A percentile compares a stretch with the other conserved stretches of the same genome.
These are phyloP conservation scores for Nematocida parisii DNA, from an alignment of 371 early-diverging fungal species.

Conservation along the genomic window DNA sequence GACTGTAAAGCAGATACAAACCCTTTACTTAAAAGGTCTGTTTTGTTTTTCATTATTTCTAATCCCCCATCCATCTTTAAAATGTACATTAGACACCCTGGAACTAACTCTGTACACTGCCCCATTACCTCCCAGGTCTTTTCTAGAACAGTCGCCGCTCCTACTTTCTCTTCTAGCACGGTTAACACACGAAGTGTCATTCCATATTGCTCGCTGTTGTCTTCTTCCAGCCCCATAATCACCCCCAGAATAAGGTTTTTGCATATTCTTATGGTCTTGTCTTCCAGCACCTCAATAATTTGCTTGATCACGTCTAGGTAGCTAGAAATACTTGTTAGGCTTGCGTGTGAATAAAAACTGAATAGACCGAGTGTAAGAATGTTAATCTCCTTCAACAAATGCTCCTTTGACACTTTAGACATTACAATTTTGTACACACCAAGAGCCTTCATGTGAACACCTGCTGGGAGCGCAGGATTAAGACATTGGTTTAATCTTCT, in stretches of 20 bases:
- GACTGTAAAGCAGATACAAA: conserved; percentile 36
- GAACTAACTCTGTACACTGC: conserved; percentile 56
- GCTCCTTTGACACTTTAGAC: conserved; percentile 63
- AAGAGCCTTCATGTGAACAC: conserved; percentile 90
- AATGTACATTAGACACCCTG: conserved; percentile 51
- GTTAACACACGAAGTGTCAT: conserved; percentile 42
- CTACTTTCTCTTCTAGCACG: conserved; percentile 29
- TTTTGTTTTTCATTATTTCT: neutral
- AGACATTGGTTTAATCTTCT: conserved; percentile 92
- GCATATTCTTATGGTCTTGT: conserved; percentile 41
- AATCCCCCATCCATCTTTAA: conserved; percentile 41
- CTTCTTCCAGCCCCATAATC: conserved; percentile 64
- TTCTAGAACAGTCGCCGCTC: conserved; percentile 26
- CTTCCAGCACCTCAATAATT: conserved; percentile 46
- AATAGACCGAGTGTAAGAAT: conserved; percentile 65
- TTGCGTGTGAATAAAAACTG: conserved; percentile 56
- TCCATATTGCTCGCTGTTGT: conserved; percentile 57
- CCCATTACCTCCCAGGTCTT: conserved; percentile 48
- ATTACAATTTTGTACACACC: conserved; percentile 83
- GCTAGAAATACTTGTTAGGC: conserved; percentile 49
- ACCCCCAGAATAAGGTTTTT: conserved; percentile 59
- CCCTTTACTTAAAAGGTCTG: conserved; percentile 10
- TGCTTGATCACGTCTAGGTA: conserved; percentile 63
- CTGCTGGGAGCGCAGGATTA: conserved; percentile 93
- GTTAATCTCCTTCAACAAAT: conserved; percentile 49